Base-by-base conservation (phyloP, 306 rosid genomes). In the Psophocarpus tetragonolobus region DNA sequence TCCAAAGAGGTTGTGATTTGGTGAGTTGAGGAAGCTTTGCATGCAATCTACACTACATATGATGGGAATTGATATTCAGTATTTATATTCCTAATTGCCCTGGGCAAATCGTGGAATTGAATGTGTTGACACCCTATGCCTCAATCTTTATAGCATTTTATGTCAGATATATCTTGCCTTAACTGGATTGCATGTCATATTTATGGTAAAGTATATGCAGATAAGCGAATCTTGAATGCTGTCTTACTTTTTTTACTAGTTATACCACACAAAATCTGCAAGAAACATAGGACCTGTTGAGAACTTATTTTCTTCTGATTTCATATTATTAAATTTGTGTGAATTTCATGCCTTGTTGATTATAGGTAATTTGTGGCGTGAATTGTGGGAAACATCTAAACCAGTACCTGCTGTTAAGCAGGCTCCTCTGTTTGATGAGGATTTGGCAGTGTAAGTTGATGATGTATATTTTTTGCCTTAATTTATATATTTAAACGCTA, bases 401-500 rank as follows among this genome's bases (percentile, higher is more conserved):
- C 91, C 99, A 23, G 88, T 96, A 64, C 99, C 99, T 30, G 97
- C 99, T 67, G 97, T 90, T 78, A 96, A 86, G 87, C 99, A 96
- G 85, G 75, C 92, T 67, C 98, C 99, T 72, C 96, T 96, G 63
- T 96, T 91, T 82, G 99, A 96, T 65, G 99, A 96, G 86, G 99
- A 96, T 84, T 85, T 96, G 82, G 98, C 97, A 56, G 99, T 90
- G 99, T 96, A 84, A 86, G 98, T 85, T 74, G 56, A 60, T 7
- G 74, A 70, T 56, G 67, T 57, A 15, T 2, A 30, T 17, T 35
- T 45, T 74, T 70, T 5, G 45, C 32, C 27, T 80, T 44, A 21
- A 39, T 82, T 51, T 65, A 11, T 48, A 33, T 83, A 10, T 74
- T 73, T 62, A 51, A 42, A 44, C 24, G 39, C 14, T 51, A 51